A percentile compares a stretch with the other conserved stretches of the same genome.
These are phyloP conservation scores for Pichia eremophila DNA, from an alignment of 805 yeast species.

Conservation along the genomic window DNA sequence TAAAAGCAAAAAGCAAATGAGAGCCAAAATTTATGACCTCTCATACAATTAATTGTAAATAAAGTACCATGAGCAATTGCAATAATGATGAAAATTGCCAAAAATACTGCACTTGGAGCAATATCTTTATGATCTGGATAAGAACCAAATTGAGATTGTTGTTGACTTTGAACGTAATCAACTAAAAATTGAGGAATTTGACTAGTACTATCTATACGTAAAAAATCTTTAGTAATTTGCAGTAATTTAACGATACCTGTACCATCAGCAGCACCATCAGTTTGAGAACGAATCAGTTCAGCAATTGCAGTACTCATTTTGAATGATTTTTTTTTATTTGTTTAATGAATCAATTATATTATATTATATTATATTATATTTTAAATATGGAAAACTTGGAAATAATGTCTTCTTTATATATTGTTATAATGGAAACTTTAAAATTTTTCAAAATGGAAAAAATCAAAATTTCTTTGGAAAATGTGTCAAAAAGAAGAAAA, in stretches of 20 bases:
- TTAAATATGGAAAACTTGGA: no score
- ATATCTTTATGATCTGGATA: constrained; percentile 46
- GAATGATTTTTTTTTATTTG: background rate
- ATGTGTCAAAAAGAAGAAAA: no score
- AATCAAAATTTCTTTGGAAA: no score
- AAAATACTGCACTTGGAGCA: constrained; percentile 52
- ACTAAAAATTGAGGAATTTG: constrained; percentile 34
- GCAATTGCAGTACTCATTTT: constrained; percentile 14
- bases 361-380: no score
- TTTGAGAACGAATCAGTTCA: constrained; percentile 15
- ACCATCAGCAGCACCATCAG: constrained; percentile 39
- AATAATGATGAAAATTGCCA: constrained; percentile 42
- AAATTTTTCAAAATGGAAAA: no score
- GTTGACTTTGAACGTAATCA: constrained; percentile 29
- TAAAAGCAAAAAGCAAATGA: constrained; percentile 46
- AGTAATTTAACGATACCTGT: constrained; percentile 36
- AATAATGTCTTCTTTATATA: no score
- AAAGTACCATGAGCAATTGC: constrained; percentile 37
- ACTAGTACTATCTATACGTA: constrained; percentile 9
- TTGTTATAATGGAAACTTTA: no score
- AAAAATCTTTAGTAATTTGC: constrained; percentile 20
- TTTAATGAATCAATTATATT: no score
- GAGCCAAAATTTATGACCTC: constrained; percentile 56
- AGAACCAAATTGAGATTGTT: constrained; percentile 51
- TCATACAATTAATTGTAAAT: constrained; percentile 35